These are phyloP conservation scores for Gossypium ekmanianum DNA, from an alignment of 345 rosid species.

Conservation along the genomic window DNA sequence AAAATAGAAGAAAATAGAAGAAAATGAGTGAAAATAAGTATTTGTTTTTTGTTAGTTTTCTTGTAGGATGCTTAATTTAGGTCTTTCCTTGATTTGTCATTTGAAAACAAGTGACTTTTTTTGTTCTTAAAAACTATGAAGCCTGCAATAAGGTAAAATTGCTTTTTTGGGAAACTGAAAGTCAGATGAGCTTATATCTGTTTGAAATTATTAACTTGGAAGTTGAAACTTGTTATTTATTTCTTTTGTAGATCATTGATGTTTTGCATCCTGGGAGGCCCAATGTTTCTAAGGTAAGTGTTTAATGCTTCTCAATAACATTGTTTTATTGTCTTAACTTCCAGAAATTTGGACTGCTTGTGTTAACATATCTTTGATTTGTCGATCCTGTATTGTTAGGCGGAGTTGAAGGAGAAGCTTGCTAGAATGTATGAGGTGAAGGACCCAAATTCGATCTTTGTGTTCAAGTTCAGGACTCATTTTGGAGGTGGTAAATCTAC, in stretches of 20 bases:
- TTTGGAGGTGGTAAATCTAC: slow-evolving; percentile 99
- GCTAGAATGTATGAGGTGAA: slow-evolving; percentile 80
- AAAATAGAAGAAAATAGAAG: background rate
- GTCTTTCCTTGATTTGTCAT: background rate
- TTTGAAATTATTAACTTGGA: background rate
- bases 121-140: background rate
- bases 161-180: background rate
- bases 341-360: background rate
- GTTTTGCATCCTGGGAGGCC: slow-evolving; percentile 73
- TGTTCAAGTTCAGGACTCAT: slow-evolving; percentile 91
- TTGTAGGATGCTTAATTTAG: background rate
- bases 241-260: slow-evolving; percentile 46
- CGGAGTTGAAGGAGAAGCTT: slow-evolving; percentile 86
- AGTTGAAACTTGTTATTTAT: background rate
- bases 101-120: no score
- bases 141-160: background rate
- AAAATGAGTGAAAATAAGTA: background rate
- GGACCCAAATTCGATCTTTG: slow-evolving; percentile 86
- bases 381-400: slow-evolving; percentile 32
- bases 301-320: background rate
- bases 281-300: slow-evolving; percentile 64
- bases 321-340: background rate
- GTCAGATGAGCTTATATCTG: background rate
- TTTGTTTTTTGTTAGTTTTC: background rate
- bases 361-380: background rate